Evolutionary conservation across 2,329 filamentous ascomycete genomes (phyloP), one percentile per base, ranked within the genome.

Genomic region (Ophiostoma sp.): DNA sequence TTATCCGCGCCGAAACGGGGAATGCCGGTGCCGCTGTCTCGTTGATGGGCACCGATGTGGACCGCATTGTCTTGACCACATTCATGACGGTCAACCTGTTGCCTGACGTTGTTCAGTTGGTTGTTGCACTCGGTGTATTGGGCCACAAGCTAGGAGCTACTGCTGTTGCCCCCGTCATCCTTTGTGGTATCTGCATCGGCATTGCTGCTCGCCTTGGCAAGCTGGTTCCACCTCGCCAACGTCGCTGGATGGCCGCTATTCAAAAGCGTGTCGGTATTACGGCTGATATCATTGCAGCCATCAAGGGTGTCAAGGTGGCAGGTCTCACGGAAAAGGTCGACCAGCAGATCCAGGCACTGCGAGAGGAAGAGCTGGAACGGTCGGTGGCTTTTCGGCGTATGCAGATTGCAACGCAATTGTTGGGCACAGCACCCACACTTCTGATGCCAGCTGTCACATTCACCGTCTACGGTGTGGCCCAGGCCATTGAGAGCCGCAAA

Each of bases 241-340:
- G 72, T 0, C 57, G 64, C 6, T 88, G 86, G 86, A 81, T 87
- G 42, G 80, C 84, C 66, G 85, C 85, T 8, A 86, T 87, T 19
- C 82, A 88, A 76, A 79, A 80, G 36, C 83, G 86, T 2, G 83
- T 88, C 25, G 84, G 82, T 7, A 82, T 83, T 19, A 88, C 86
- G 0, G 80, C 84, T 1, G 81, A 82, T 2, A 84, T 86, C 76
- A 78, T 88, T 0, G 82, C 81, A 2, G 84, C 83, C 22, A 87
- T 88, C 80, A 87, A 86, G 75, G 83, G 82, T 22, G 81, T 87
- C 72, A 87, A 87, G 75, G 83, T 87, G 72, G 81, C 84, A 0
- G 86, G 86, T 0, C 76, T 88, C 9, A 83, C 81, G 33, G 78
- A 82, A 12, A 81, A 81, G 3, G 84, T 76, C 79, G 39, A 25